Conservation (phyloP, 2,329 filamentous ascomycete genomes). For the Penicillium hesseltinei region DNA sequence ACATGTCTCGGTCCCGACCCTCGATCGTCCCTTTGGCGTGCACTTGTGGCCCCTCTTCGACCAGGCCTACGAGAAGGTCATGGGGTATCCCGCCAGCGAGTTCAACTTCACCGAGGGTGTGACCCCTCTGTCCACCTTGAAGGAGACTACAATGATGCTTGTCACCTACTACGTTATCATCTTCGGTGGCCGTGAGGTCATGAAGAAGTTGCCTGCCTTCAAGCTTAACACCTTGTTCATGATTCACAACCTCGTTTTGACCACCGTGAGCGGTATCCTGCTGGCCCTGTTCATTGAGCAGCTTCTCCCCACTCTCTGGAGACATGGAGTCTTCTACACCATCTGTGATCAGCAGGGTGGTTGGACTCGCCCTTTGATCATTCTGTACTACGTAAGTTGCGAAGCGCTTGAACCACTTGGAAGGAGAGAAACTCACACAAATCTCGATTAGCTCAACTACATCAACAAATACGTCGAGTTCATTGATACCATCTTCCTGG, state of each 20-base stretch:
- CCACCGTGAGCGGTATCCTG: constrained; percentile 75
- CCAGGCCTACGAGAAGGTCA: constrained; percentile 72
- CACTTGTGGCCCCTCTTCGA: constrained; percentile 93
- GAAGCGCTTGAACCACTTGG: not conserved
- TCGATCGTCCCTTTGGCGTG: constrained; percentile 90
- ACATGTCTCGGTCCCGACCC: constrained; percentile 65
- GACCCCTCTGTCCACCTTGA: constrained; percentile 87
- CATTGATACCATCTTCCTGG: constrained; percentile 91
- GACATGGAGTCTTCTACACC: constrained; percentile 80
- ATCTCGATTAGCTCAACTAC: constrained; percentile 76
- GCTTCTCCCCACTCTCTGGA: constrained; percentile 76
- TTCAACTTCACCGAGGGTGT: constrained; percentile 79
- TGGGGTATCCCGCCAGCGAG: constrained; percentile 79
- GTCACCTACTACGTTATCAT: constrained; percentile 89
- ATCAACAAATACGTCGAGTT: constrained; percentile 97
- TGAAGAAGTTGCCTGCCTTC: constrained; percentile 82
- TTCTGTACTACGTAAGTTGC: constrained; percentile 87
- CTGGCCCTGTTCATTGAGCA: constrained; percentile 88
- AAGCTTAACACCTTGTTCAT: constrained; percentile 89
- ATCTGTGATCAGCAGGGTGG: constrained; percentile 77
- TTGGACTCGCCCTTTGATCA: constrained; percentile 90
- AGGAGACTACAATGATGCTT: constrained; percentile 76
- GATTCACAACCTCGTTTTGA: constrained; percentile 95
- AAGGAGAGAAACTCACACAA: constrained; percentile 33
- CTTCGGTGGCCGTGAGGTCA: constrained; percentile 86